phyloP scores from a whole-genome alignment of 768 basidiomycete species.

The Tricholomella constricta region DNA sequence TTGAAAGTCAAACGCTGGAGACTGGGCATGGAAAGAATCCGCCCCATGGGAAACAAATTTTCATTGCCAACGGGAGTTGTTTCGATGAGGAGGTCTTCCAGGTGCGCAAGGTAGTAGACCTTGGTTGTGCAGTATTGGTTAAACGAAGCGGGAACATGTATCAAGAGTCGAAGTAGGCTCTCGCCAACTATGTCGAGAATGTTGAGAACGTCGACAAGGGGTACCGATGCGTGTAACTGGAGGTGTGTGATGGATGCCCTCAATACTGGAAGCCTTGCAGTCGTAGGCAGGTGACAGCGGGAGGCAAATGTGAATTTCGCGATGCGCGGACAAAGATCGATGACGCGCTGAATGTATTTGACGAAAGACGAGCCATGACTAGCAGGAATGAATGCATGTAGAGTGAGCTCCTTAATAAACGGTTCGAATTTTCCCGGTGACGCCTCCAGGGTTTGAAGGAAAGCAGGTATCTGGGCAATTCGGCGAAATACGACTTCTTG shows the following conservation, averaged over 20 bases:
- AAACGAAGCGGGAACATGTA: constrained; percentile 5
- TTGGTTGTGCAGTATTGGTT: neutral
- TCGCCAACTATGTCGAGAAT: constrained; percentile 3
- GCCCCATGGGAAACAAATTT: neutral
- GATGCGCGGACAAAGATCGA: constrained; percentile 11
- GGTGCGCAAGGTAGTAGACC: constrained; percentile 2
- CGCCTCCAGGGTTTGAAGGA: constrained; percentile 20
- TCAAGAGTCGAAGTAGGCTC: constrained; percentile 7
- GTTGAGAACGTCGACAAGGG: neutral
- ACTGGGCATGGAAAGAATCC: constrained; percentile 6
- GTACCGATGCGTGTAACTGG: neutral
- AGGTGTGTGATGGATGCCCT: constrained; percentile 8
- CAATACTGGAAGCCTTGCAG: constrained; percentile 6
- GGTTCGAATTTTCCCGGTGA: constrained; percentile 4
- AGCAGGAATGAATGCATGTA: constrained; percentile 11
- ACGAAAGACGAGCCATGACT: constrained; percentile 11
- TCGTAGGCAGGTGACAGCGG: constrained; percentile 2
- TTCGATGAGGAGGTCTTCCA: constrained; percentile 11
- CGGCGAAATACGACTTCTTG: constrained; percentile 25
- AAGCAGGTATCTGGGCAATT: constrained; percentile 20
- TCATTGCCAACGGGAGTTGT: neutral
- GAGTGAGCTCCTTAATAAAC: constrained; percentile 15
- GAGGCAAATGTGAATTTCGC: constrained; percentile 2
- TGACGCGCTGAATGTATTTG: constrained; percentile 9
- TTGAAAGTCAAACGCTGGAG: constrained; percentile 11